Evolutionary conservation across 2,329 filamentous ascomycete species (phyloP).

Genomic region (Botrytis tulipae): DNA sequence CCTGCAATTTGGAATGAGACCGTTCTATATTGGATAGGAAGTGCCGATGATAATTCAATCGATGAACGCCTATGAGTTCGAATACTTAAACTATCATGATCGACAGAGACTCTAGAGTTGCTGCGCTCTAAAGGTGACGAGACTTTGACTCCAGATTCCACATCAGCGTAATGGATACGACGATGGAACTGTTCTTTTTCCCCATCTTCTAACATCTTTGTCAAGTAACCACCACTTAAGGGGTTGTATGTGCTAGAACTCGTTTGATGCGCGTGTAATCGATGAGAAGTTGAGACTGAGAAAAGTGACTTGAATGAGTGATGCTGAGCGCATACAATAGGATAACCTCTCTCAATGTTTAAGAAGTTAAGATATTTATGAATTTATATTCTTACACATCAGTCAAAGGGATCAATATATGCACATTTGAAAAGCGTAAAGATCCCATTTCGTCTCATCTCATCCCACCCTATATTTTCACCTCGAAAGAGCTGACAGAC

Average conservation of each 20-base stretch:
- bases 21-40: conserved; percentile 53
- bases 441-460: neutral
- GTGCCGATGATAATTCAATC: conserved; percentile 42
- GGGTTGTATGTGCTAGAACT: neutral
- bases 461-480: neutral
- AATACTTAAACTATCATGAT: conserved; percentile 1
- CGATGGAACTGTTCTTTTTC: neutral
- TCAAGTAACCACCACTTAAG: neutral
- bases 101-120: neutral
- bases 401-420: neutral
- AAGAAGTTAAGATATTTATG: neutral
- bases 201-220: neutral
- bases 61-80: conserved; percentile 6
- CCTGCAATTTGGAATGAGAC: conserved; percentile 56
- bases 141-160: neutral
- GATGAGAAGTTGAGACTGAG: neutral
- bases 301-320: neutral
- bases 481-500: neutral
- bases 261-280: neutral
- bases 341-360: neutral
- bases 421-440: neutral
- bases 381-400: neutral
- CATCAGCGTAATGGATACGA: neutral
- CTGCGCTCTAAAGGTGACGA: neutral
- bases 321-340: neutral